phyloP scores from a whole-genome alignment of 768 basidiomycete genomes.

The Steccherinum ochraceum region DNA sequence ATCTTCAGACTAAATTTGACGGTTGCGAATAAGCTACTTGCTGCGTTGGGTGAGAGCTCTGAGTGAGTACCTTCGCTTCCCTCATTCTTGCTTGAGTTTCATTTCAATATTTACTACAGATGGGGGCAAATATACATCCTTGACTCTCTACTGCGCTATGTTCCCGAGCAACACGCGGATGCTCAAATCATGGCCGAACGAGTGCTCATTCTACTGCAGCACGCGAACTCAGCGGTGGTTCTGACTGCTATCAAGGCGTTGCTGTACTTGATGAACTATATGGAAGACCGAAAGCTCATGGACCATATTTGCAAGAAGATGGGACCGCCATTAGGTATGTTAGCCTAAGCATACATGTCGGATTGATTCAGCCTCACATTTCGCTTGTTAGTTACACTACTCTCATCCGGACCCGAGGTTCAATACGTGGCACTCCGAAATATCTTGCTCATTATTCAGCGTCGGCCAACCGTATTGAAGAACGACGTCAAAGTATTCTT shows the following conservation, averaged over 20 bases:
- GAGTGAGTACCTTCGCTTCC: slow-evolving; percentile 43
- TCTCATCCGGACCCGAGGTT: slow-evolving; percentile 97
- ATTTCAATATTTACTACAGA: slow-evolving; percentile 36
- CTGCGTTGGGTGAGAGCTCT: slow-evolving; percentile 92
- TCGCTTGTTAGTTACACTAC: slow-evolving; percentile 63
- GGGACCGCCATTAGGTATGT: slow-evolving; percentile 89
- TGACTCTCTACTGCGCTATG: slow-evolving; percentile 87
- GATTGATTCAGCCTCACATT: slow-evolving; percentile 3
- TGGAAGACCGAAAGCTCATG: slow-evolving; percentile 81
- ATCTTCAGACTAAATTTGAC: slow-evolving; percentile 84
- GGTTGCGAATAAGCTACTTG: slow-evolving; percentile 83
- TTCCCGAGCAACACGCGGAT: slow-evolving; percentile 83
- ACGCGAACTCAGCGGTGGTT: slow-evolving; percentile 99
- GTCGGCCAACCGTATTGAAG: slow-evolving; percentile 84
- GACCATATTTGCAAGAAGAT: slow-evolving; percentile 95
- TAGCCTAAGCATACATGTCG: not conserved
- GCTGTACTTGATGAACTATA: slow-evolving; percentile 98
- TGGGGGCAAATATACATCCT: slow-evolving; percentile 99
- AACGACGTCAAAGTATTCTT: slow-evolving; percentile 99
- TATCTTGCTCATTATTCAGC: slow-evolving; percentile 94
- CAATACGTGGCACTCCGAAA: slow-evolving; percentile 98
- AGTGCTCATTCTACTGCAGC: slow-evolving; percentile 87
- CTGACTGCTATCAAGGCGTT: slow-evolving; percentile 96
- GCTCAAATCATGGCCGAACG: slow-evolving; percentile 96
- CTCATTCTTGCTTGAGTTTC: not conserved